Base-by-base conservation (phyloP, 352 stramenopile species). In the Blastocystis hominis region DNA sequence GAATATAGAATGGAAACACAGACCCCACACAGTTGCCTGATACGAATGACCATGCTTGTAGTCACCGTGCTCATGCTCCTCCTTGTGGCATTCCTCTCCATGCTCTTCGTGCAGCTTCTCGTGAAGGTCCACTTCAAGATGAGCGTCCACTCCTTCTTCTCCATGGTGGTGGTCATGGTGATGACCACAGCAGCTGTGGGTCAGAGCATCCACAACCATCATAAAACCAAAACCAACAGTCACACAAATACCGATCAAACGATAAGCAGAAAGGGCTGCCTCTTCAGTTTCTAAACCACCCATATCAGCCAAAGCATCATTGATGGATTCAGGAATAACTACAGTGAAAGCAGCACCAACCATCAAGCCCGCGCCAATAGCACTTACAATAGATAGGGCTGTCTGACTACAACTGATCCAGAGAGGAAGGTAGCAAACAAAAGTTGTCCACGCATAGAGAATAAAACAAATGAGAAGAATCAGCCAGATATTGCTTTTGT, bases 1-100 rank as follows among this genome's bases (percentile, higher is more conserved):
- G n/a, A 87, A 87, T n/a, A 87, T 87, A 44, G 77, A 87, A 46
- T 87, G 77, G 62, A 87, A 87, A 40, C 77, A 87, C 24, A 87
- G 77, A 56, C 77, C 77, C 77, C 77, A 87, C 34, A 87, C 77
- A 10, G 77, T 87, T 6, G 77, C 66, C 44, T 87, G 77, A 34
- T 87, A 87, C 20, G 62, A 56, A 46, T 87, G 77, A 20, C 66
- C 30, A 34, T 86, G 38, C n/a, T 46, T 54, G 30, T 86, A 24
- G n/a, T 44, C 24, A 13, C 77, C 70, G 55, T 61, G 44, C 47
- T 62, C 69, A n/a, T 76, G 59, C 40, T 86, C 76, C 20, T 72
- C 13, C 2, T 75, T 44, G 36, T 87, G 77, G 24, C 42, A 30
- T 3, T 79, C 69, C 34, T 79, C 20, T n/a, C n/a, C n/a, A n/a